Percentiles rank a stretch among this genome's conserved stretches.
phyloP scores from a whole-genome alignment of 305 asterid species.

The Fraxinus sp. region DNA sequence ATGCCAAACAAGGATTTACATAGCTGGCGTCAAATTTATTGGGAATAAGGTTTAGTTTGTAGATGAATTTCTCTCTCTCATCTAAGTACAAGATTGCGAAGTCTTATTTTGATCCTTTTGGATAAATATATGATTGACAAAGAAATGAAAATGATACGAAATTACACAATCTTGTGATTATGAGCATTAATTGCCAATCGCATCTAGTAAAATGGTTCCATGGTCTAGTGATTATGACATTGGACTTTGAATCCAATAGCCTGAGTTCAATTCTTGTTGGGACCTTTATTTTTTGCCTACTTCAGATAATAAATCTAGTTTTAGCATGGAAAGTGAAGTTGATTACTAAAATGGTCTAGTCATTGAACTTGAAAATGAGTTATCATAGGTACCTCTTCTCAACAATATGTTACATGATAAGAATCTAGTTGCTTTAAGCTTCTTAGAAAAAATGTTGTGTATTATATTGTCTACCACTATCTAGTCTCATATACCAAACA shows the following conservation, averaged over 20 bases:
- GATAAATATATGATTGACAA: background rate
- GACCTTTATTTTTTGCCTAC: slow-evolving; percentile 15
- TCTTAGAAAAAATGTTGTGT: background rate
- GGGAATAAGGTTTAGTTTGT: background rate
- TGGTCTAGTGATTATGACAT: slow-evolving; percentile 38
- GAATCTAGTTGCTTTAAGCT: background rate
- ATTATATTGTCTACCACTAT: background rate
- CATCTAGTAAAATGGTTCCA: slow-evolving; percentile 24
- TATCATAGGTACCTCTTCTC: background rate
- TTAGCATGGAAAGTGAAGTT: slow-evolving; percentile 4
- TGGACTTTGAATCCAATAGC: slow-evolving; percentile 34
- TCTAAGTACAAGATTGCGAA: background rate
- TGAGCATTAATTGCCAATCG: background rate
- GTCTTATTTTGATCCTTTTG: background rate
- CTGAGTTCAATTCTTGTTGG: slow-evolving; percentile 37
- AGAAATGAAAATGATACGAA: background rate
- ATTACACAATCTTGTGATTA: background rate
- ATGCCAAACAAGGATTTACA: background rate
- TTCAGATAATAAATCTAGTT: background rate
- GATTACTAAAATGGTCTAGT: background rate
- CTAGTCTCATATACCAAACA: background rate
- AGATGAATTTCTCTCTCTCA: background rate
- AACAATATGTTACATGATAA: background rate
- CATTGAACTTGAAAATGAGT: background rate
- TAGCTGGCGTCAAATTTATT: background rate